phyloP scores from a whole-genome alignment of 345 rosid species.

The Salix dunnii region DNA sequence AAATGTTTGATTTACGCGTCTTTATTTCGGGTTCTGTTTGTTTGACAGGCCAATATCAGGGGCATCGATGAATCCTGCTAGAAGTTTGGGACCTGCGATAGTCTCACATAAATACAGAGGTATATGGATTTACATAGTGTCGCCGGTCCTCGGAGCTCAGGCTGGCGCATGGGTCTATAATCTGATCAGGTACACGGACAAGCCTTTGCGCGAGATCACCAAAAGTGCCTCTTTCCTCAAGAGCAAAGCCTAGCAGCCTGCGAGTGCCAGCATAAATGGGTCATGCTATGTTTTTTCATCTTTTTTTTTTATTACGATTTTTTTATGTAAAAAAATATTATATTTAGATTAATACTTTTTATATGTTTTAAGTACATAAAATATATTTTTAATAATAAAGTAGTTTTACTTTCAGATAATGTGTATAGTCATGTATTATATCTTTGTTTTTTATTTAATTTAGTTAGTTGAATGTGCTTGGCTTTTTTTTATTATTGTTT shows the following conservation, averaged over 20 bases:
- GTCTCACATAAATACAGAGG: constrained; percentile 51
- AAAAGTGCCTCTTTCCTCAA: constrained; percentile 22
- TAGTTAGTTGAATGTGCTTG: too few species aligned
- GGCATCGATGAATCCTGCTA: constrained; percentile 88
- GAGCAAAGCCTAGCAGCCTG: background rate
- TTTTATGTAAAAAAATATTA: too few species aligned
- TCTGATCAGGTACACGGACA: constrained; percentile 65
- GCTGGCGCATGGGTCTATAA: constrained; percentile 79
- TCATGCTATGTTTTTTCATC: too few species aligned
- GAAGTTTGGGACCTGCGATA: constrained; percentile 88
- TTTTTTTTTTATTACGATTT: too few species aligned
- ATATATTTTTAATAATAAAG: too few species aligned
- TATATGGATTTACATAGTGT: constrained; percentile 60
- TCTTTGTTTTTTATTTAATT: too few species aligned
- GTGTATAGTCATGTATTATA: too few species aligned
- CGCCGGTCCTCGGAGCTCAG: constrained; percentile 69
- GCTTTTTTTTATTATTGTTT: too few species aligned
- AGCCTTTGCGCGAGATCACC: constrained; percentile 49
- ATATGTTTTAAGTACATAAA: too few species aligned
- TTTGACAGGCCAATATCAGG: constrained; percentile 62
- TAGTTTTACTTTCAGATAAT: too few species aligned
- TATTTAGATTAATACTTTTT: too few species aligned
- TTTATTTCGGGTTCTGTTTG: background rate
- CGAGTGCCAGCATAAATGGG: too few species aligned
- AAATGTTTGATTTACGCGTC: background rate